Conservation (phyloP, 139 green algal species). For the Haematococcus lacustris region DNA sequence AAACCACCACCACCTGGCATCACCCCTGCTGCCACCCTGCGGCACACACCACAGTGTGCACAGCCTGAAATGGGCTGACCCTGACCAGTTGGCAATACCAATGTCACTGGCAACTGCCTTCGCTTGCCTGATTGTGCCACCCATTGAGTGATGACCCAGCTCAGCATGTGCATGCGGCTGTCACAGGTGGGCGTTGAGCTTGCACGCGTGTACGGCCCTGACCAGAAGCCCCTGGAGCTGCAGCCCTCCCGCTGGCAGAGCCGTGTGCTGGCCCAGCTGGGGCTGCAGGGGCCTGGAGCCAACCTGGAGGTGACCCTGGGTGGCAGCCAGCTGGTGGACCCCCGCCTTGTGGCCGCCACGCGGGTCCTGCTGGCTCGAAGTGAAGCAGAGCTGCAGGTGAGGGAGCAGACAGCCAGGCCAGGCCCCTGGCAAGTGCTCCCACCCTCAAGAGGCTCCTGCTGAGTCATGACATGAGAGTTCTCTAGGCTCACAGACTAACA, state of each 20-base stretch:
- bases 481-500: neutral
- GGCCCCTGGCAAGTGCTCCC: neutral
- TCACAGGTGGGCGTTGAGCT: slow-evolving; percentile 39
- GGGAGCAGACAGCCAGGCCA: neutral
- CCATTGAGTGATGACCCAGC: neutral
- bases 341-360: slow-evolving; percentile 45
- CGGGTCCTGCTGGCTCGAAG: slow-evolving; percentile 37
- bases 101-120: neutral
- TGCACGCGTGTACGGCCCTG: slow-evolving; percentile 14
- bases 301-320: slow-evolving; percentile 32
- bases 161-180: neutral
- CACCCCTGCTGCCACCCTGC: neutral
- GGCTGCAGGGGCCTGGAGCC: neutral
- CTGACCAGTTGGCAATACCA: neutral
- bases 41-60: neutral
- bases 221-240: slow-evolving; percentile 22
- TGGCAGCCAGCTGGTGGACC: slow-evolving; percentile 26
- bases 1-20: neutral
- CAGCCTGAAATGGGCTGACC: neutral
- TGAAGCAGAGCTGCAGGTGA: slow-evolving; percentile 32
- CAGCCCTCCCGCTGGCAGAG: slow-evolving; percentile 14
- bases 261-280: neutral
- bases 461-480: neutral
- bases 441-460: neutral
- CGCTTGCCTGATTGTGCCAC: neutral